phyloP scores from a whole-genome alignment of 768 basidiomycete species.

The Suillus spraguei region DNA sequence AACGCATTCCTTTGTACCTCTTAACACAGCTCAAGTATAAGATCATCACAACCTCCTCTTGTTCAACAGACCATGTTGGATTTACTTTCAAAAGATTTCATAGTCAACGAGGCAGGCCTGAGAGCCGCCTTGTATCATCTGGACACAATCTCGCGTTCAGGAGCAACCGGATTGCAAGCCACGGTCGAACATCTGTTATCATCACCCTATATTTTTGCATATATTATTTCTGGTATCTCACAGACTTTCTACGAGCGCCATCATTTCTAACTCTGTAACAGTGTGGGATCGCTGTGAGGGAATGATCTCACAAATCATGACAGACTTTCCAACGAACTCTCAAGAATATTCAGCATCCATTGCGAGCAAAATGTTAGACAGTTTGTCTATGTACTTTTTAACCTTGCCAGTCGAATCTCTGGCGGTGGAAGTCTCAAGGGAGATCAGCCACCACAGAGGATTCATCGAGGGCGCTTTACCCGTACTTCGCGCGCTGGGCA shows the following conservation, averaged over 20 bases:
- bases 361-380: conserved; percentile 24
- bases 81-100: conserved; percentile 5
- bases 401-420: conserved; percentile 24
- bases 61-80: conserved; percentile 3
- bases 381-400: conserved; percentile 28
- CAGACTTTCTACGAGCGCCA: neutral
- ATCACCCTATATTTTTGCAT: conserved; percentile 29
- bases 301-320: conserved; percentile 33
- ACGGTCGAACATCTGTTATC: conserved; percentile 32
- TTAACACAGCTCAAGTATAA: neutral
- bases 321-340: conserved; percentile 33
- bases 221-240: conserved; percentile 30
- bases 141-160: conserved; percentile 29
- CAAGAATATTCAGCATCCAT: conserved; percentile 25
- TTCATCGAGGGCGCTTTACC: conserved; percentile 27
- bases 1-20: neutral
- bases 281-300: conserved; percentile 16
- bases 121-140: conserved; percentile 18
- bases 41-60: neutral
- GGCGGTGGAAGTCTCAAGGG: conserved; percentile 13
- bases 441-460: conserved; percentile 22
- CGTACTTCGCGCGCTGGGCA: conserved; percentile 24
- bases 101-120: conserved; percentile 24
- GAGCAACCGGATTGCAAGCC: conserved; percentile 22
- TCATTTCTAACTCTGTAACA: conserved; percentile 12